phyloP scores from a whole-genome alignment of 1,284 basidiomycete species.

The Phaffia rhodozyma region DNA sequence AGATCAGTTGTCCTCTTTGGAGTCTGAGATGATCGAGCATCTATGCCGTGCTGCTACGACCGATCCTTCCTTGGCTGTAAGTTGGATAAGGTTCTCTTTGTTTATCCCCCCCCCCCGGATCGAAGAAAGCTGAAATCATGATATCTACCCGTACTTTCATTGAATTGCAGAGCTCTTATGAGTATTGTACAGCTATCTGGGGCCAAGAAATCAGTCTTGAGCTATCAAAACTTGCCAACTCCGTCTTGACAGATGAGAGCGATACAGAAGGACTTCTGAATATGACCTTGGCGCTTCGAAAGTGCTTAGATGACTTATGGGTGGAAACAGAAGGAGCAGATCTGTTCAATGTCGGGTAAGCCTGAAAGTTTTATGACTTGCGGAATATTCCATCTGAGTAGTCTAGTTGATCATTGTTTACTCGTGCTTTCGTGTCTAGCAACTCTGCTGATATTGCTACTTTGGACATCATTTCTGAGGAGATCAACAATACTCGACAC shows the following conservation, averaged over 20 bases:
- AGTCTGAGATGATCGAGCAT: constrained; percentile 46
- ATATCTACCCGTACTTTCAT: not conserved
- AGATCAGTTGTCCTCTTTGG: not conserved
- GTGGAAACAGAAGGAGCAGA: constrained; percentile 47
- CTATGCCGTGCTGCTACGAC: constrained; percentile 37
- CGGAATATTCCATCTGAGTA: not conserved
- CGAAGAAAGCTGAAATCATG: no score
- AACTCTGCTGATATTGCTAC: constrained; percentile 55
- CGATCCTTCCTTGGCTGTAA: not conserved
- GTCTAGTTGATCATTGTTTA: not conserved
- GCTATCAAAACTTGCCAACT: constrained; percentile 44
- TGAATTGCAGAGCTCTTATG: constrained; percentile 52
- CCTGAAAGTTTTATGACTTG: not conserved
- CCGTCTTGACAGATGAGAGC: constrained; percentile 36
- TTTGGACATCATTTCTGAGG: constrained; percentile 56
- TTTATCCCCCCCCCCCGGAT: not conserved
- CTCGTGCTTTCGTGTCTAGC: not conserved
- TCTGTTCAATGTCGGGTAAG: constrained; percentile 63
- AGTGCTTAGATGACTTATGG: constrained; percentile 42
- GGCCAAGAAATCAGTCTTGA: constrained; percentile 59
- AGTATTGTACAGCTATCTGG: constrained; percentile 56
- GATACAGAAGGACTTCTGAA: constrained; percentile 34
- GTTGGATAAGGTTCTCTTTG: not conserved
- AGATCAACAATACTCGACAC: constrained; percentile 59
- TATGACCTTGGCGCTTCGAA: constrained; percentile 48